These are phyloP conservation scores for Sporobolus alterniflorus DNA, from an alignment of 202 grass and related monocot species.

Conservation along the genomic window DNA sequence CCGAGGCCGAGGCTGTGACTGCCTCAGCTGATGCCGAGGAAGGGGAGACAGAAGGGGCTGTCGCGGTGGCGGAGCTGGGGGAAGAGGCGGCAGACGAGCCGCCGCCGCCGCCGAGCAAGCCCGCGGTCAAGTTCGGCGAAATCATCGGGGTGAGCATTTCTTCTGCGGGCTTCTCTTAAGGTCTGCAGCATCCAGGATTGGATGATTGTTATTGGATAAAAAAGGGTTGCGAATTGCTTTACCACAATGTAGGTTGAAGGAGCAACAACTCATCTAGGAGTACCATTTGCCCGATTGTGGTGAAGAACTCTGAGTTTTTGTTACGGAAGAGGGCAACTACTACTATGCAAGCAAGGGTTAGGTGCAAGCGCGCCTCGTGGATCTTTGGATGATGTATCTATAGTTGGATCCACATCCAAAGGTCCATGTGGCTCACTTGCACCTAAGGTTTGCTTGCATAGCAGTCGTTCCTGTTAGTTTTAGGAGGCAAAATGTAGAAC, in stretches of 20 bases:
- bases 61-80: constrained; percentile 48
- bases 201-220: background rate
- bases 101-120: constrained; percentile 41
- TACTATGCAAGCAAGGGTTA: too few species aligned
- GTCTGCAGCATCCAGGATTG: background rate
- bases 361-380: too few species aligned
- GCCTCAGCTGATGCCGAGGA: constrained; percentile 34
- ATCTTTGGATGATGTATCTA: too few species aligned
- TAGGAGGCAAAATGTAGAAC: background rate
- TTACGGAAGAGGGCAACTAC: too few species aligned
- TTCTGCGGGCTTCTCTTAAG: background rate
- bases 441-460: too few species aligned
- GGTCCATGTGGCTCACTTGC: too few species aligned
- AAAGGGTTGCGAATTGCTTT: background rate
- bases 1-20: constrained; percentile 22
- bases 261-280: background rate
- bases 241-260: background rate
- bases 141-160: constrained; percentile 82
- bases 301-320: background rate
- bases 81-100: constrained; percentile 42
- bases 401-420: too few species aligned
- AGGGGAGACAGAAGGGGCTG: constrained; percentile 35
- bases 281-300: background rate
- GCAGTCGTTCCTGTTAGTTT: too few species aligned
- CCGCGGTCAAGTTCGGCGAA: constrained; percentile 76